Percentiles rank a stretch among this genome's conserved stretches.
phyloP scores from a whole-genome alignment of 2,329 filamentous ascomycete species.

The Cladosporium colombiae region DNA sequence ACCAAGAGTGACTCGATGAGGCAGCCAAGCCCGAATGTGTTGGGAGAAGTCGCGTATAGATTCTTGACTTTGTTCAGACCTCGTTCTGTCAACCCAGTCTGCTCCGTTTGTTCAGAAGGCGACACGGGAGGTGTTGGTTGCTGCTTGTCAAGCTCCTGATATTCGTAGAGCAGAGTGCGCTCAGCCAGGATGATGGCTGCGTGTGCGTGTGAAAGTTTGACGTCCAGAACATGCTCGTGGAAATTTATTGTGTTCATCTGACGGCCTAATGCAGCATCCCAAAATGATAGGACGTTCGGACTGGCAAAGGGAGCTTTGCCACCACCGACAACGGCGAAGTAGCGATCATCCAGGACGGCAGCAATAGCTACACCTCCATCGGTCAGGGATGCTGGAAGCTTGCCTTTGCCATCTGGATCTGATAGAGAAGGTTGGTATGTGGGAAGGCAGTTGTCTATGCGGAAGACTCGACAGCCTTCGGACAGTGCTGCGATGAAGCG shows the following conservation, averaged over 20 bases:
- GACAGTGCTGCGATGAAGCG: conserved; percentile 88
- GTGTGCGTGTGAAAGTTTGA: conserved; percentile 73
- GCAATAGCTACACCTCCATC: conserved; percentile 34
- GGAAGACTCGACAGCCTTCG: conserved; percentile 68
- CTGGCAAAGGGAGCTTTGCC: conserved; percentile 54
- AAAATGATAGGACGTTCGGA: conserved; percentile 57
- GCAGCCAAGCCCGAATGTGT: conserved; percentile 77
- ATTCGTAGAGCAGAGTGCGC: conserved; percentile 35
- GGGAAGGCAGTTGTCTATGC: conserved; percentile 39
- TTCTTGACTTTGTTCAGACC: conserved; percentile 45
- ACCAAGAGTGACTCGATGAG: conserved; percentile 72
- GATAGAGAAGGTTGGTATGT: conserved; percentile 30
- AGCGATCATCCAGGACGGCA: conserved; percentile 47
- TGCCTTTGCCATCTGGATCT: conserved; percentile 8
- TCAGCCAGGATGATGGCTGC: conserved; percentile 71
- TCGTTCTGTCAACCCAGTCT: conserved; percentile 21
- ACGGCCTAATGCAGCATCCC: conserved; percentile 82
- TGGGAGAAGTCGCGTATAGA: conserved; percentile 83
- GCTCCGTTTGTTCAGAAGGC: conserved; percentile 49
- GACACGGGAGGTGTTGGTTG: conserved; percentile 52
- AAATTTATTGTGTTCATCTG: conserved; percentile 76
- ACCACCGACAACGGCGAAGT: conserved; percentile 85
- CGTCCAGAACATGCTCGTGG: conserved; percentile 75
- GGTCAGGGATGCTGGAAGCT: conserved; percentile 1
- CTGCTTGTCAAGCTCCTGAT: conserved; percentile 28